Base-by-base conservation (phyloP, 2,329 filamentous ascomycete species). In the Cadophora sp. region DNA sequence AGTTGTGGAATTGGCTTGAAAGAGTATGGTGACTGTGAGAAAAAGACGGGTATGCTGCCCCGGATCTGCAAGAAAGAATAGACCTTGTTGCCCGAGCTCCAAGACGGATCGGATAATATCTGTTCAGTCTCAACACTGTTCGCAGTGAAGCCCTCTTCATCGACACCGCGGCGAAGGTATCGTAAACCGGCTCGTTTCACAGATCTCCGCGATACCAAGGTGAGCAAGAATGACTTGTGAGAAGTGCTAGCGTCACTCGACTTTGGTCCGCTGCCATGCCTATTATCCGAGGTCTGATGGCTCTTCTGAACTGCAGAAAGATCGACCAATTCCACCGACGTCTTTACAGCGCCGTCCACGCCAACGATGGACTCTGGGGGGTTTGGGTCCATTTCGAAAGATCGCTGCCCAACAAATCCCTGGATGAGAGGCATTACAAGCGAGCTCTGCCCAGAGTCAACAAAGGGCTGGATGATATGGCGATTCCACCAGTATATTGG, bases 51-150 rank as follows among this genome's bases (percentile, higher is more conserved):
- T 71, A 98, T 97, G 26, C 94, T 97, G 7, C 94, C 95, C 71
- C 96, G 88, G 27, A 94, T 84, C 77, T 99, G 96, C 3, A 97
- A 82, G 74, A 97, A 97, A 0, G 94, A 97, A 78, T 93, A 92
- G 1, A 91, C 84, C 72, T 88, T 92, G 1, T 80, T 82, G 0
- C 84, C 80, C 0, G 84, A 77, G 22, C 89, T 84, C 89, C 92
- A 94, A 0, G 84, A 84, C 1, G 89, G 83, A 0, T 87, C 86
- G 0, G 93, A 96, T 2, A 99, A 84, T 11, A 99, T 91, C 79
- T 99, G 96, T 77, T 99, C 96, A 0, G 95, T 97, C 81, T 99
- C 96, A 24, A 98, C 95, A 31, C 86, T 90, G 76, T 99, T 99
- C 22, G 96, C 96, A 4, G 92, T 89, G 74, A 92, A 90, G 0